phyloP scores from a whole-genome alignment of 2,329 filamentous ascomycete genomes.

The Didymella glomerata region DNA sequence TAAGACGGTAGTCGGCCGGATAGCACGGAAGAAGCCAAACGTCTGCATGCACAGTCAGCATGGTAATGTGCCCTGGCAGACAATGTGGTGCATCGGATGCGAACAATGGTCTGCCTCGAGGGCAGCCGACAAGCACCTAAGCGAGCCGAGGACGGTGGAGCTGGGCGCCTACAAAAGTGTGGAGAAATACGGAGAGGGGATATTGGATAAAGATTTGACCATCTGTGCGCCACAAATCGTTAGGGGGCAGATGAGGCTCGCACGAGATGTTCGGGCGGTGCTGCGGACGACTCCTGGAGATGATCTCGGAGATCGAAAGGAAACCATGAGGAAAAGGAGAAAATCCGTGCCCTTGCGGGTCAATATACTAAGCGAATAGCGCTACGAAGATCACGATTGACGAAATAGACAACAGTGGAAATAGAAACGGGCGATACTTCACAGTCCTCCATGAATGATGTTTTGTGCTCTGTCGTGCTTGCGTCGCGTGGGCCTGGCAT shows the following conservation, averaged over 20 bases:
- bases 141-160: conserved; percentile 9
- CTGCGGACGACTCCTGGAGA: conserved; percentile 1
- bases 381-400: conserved; percentile 7
- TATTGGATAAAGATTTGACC: background rate
- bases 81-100: conserved; percentile 8
- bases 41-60: conserved; percentile 15
- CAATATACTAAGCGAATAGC: conserved; percentile 2
- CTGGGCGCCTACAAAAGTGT: conserved; percentile 13
- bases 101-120: background rate
- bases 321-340: background rate
- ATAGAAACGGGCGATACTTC: background rate
- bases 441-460: background rate
- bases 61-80: conserved; percentile 1
- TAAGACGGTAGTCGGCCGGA: conserved; percentile 20
- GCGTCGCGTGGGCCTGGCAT: background rate
- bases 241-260: conserved; percentile 4
- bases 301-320: conserved; percentile 3
- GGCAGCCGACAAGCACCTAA: conserved; percentile 2
- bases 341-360: conserved; percentile 6
- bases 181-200: conserved; percentile 3
- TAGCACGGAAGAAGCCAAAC: conserved; percentile 11
- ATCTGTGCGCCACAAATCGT: conserved; percentile 2
- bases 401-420: background rate
- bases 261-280: conserved; percentile 4
- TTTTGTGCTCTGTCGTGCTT: background rate